Evolutionary conservation across 768 basidiomycete genomes (phyloP).

Genomic region (Suillus subluteus): DNA sequence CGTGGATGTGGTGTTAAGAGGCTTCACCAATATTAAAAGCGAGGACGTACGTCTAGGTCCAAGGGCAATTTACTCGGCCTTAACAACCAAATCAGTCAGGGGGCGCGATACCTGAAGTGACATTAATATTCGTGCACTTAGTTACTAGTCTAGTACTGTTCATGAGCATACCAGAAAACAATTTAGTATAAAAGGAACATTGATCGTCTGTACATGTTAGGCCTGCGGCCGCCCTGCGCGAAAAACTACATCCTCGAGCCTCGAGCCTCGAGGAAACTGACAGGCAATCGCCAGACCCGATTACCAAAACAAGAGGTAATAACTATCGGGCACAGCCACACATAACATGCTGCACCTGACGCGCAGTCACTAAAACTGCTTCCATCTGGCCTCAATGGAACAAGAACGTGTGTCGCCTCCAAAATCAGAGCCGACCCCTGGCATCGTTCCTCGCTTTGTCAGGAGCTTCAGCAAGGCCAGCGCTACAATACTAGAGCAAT

Average conservation of each 20-base stretch:
- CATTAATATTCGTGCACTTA: not conserved
- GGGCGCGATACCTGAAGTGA: too few species aligned
- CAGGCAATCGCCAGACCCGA: not conserved
- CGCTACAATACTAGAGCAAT: slow-evolving; percentile 18
- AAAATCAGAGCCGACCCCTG: not conserved
- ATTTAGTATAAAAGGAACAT: not conserved
- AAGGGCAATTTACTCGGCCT: not conserved
- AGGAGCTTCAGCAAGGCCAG: slow-evolving; percentile 25
- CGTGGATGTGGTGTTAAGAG: not conserved
- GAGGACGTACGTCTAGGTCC: not conserved
- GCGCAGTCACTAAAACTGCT: not conserved
- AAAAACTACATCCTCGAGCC: not conserved
- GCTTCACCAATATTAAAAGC: not conserved
- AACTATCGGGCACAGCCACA: not conserved
- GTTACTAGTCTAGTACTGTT: not conserved
- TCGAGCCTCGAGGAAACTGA: slow-evolving; percentile 4
- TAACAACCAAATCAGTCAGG: not conserved
- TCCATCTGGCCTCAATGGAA: slow-evolving; percentile 14
- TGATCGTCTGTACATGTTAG: not conserved
- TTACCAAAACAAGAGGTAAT: slow-evolving; percentile 1
- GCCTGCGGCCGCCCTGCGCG: not conserved
- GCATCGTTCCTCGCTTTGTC: slow-evolving; percentile 20
- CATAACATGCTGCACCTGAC: not conserved
- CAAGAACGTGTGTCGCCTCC: slow-evolving; percentile 7
- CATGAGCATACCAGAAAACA: not conserved